Evolutionary conservation across 441 rosid genomes (phyloP).

Genomic region (Erysimum cheiri): DNA sequence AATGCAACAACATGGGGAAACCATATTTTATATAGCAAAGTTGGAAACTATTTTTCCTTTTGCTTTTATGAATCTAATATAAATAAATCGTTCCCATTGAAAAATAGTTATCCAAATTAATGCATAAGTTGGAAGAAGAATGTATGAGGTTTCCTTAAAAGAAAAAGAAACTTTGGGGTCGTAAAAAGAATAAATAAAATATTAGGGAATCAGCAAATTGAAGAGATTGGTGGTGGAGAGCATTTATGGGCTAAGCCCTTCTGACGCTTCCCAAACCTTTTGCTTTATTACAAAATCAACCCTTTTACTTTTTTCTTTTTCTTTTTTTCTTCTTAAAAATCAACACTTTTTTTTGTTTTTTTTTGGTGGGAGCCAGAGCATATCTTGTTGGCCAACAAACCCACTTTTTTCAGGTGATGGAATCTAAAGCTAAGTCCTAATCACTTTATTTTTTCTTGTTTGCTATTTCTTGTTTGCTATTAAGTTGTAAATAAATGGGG

Average conservation of each 20-base stretch:
- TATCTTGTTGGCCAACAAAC: constrained; percentile 43
- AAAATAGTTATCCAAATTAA: constrained; percentile 14
- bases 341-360: not conserved
- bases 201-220: constrained; percentile 27
- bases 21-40: not conserved
- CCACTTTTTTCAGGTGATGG: constrained; percentile 41
- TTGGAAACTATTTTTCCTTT: too few species aligned
- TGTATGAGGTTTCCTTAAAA: constrained; percentile 28
- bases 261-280: constrained; percentile 31
- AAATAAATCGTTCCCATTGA: not conserved
- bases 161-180: constrained; percentile 35
- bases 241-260: constrained; percentile 8
- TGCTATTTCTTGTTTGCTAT: too few species aligned
- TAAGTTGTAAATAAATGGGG: too few species aligned
- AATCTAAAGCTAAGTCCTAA: constrained; percentile 26
- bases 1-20: constrained; percentile 3
- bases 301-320: constrained; percentile 24
- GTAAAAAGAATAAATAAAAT: constrained; percentile 23
- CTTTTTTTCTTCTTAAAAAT: not conserved
- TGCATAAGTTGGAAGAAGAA: constrained; percentile 23
- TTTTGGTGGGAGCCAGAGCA: constrained; percentile 42
- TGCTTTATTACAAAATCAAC: constrained; percentile 38
- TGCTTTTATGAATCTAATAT: too few species aligned
- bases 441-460: not conserved
- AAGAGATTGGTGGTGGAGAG: constrained; percentile 35